phyloP scores from a whole-genome alignment of 2,329 filamentous ascomycete genomes.

The Penicillium sp. region DNA sequence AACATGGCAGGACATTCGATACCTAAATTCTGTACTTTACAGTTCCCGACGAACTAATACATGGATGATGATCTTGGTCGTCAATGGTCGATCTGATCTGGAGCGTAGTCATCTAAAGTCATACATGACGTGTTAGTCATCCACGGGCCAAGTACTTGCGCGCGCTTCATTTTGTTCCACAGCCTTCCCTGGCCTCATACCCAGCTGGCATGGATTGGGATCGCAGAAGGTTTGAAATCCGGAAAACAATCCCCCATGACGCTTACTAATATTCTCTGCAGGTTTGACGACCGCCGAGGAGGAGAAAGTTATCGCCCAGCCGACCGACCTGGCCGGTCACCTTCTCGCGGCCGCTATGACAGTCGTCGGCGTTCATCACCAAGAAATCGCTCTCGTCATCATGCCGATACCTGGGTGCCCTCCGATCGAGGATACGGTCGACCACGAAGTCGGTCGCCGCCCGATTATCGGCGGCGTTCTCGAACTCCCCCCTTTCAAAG shows the following conservation, averaged over 20 bases:
- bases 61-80: neutral
- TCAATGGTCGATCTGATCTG: neutral
- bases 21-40: neutral
- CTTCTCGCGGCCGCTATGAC: constrained; percentile 35
- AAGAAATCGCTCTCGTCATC: constrained; percentile 38
- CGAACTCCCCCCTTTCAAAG: constrained; percentile 39
- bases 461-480: constrained; percentile 39
- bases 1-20: neutral
- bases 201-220: constrained; percentile 37
- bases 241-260: too few relatives aligned
- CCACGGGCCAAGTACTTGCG: neutral
- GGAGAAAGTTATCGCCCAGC: constrained; percentile 44
- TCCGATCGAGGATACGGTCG: constrained; percentile 32
- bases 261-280: constrained; percentile 16
- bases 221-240: constrained; percentile 39
- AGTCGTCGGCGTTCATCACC: constrained; percentile 35
- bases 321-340: constrained; percentile 30
- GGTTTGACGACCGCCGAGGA: constrained; percentile 41
- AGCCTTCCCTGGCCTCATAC: neutral
- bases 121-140: neutral
- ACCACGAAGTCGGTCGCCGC: constrained; percentile 43
- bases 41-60: neutral
- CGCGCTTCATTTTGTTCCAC: neutral
- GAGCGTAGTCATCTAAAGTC: too few relatives aligned
- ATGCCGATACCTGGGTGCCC: constrained; percentile 43